Evolutionary conservation across 257 asterid genomes (phyloP).

Genomic region (Gardenia jasminoides): DNA sequence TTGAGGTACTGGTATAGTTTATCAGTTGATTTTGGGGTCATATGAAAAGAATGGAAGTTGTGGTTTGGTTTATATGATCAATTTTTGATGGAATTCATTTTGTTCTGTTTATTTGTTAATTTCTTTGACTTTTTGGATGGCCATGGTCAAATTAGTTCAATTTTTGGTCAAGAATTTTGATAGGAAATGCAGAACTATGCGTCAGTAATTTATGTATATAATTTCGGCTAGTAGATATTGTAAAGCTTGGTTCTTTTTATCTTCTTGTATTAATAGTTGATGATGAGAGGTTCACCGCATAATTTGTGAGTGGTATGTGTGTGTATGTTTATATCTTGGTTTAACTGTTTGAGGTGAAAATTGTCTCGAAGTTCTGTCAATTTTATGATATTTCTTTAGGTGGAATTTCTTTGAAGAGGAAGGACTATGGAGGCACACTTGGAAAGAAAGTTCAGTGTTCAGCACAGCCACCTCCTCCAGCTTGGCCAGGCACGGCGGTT

Average conservation of each 20-base stretch:
- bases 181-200: not conserved
- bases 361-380: not conserved
- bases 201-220: not conserved
- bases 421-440: conserved; percentile 43
- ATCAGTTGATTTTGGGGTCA: not conserved
- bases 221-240: not conserved
- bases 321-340: not conserved
- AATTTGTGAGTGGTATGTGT: not conserved
- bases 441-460: conserved; percentile 67
- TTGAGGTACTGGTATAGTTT: not conserved
- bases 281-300: not conserved
- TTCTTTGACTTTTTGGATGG: not conserved
- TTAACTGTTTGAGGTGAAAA: conserved; percentile 15
- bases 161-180: conserved; percentile 1
- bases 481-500: conserved; percentile 96
- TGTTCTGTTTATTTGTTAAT: not conserved
- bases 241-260: not conserved
- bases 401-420: conserved; percentile 60
- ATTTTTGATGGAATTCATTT: not conserved
- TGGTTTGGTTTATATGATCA: not conserved
- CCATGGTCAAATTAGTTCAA: conserved; percentile 1
- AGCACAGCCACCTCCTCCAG: conserved; percentile 73
- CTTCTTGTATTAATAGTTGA: not conserved
- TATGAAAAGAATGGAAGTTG: not conserved
- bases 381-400: conserved; percentile 41